These are phyloP conservation scores for Xylaria telfairii DNA, from an alignment of 495 filamentous ascomycete genomes.

Conservation along the genomic window DNA sequence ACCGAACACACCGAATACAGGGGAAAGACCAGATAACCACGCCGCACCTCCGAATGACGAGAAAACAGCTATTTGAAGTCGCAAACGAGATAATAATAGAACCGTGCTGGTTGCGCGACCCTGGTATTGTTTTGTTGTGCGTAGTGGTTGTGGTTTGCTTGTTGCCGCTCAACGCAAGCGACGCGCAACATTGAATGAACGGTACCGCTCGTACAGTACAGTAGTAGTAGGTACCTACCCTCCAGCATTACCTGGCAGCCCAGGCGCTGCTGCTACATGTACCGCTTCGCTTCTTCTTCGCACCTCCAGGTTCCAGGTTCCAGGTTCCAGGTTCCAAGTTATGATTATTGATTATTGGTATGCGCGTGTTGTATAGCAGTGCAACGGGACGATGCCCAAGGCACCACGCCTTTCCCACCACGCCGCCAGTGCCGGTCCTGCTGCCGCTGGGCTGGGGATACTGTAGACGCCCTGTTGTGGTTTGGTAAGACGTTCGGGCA, in stretches of 20 bases:
- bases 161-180: conserved; percentile 4
- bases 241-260: background rate
- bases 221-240: background rate
- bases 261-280: conserved; percentile 1
- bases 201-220: background rate
- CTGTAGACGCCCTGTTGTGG: conserved; percentile 13
- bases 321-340: too few species aligned
- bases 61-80: conserved; percentile 1
- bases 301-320: too few species aligned
- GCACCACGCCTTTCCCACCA: conserved; percentile 9
- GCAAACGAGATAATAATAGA: conserved; percentile 3
- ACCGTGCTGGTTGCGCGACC: conserved; percentile 7
- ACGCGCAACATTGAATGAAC: background rate
- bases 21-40: background rate
- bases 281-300: too few species aligned
- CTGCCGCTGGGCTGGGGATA: background rate
- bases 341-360: background rate
- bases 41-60: background rate
- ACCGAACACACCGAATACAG: background rate
- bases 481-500: conserved; percentile 11
- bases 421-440: background rate
- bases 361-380: conserved; percentile 6
- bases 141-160: background rate
- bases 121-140: conserved; percentile 3
- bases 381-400: conserved; percentile 19